Evolutionary conservation across 2,329 filamentous ascomycete species (phyloP).

Genomic region (Cladosporium cucumerinum): DNA sequence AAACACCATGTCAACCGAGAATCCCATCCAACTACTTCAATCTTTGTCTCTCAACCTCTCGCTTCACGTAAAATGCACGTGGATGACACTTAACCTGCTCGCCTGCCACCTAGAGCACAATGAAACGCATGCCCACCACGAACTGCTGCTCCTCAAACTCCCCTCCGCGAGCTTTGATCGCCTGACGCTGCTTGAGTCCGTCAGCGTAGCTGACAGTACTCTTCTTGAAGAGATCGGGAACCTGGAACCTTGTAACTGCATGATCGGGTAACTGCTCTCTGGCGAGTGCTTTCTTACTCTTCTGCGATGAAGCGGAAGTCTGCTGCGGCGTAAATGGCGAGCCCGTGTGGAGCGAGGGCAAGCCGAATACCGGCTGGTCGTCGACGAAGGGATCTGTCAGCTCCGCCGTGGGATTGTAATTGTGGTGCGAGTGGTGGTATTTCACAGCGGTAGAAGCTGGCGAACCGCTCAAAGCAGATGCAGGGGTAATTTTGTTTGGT

Average conservation of each 20-base stretch:
- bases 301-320: neutral
- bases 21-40: too few species aligned
- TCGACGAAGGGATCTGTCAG: neutral
- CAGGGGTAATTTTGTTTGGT: neutral
- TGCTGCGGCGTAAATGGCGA: neutral
- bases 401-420: neutral
- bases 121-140: conserved; percentile 42
- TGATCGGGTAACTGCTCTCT: conserved; percentile 14
- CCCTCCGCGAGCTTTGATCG: conserved; percentile 38
- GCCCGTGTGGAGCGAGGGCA: neutral
- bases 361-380: neutral
- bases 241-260: conserved; percentile 22
- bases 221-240: conserved; percentile 23
- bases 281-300: conserved; percentile 15
- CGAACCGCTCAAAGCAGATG: neutral
- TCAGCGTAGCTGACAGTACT: conserved; percentile 27
- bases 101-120: conserved; percentile 31
- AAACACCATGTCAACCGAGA: neutral
- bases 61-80: too few species aligned
- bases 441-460: neutral
- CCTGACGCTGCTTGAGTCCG: conserved; percentile 36
- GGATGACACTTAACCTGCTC: neutral
- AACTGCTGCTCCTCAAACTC: conserved; percentile 41
- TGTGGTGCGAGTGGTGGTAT: neutral
- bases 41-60: too few species aligned